phyloP scores from a whole-genome alignment of 2,329 filamentous ascomycete species.

The Sporothrix sp. region DNA sequence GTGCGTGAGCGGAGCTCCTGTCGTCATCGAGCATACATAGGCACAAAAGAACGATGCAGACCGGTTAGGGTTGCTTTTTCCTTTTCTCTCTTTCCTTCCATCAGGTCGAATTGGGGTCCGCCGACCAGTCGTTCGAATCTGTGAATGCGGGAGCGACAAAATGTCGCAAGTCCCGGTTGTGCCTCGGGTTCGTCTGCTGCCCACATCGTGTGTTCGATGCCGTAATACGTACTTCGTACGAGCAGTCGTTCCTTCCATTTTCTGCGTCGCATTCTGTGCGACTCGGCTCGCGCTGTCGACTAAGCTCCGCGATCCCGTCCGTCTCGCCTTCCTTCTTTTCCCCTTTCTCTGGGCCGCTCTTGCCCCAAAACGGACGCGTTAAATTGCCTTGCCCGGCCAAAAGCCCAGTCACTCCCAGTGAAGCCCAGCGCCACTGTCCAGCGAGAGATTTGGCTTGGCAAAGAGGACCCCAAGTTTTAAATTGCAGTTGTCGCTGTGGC shows the following conservation, averaged over 20 bases:
- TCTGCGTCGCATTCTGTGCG: too few relatives aligned
- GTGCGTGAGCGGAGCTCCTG: background rate
- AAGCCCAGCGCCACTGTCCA: too few relatives aligned
- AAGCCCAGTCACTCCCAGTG: too few relatives aligned
- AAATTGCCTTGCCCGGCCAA: conserved; percentile 2
- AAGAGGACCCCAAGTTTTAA: background rate
- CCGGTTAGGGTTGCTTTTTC: too few relatives aligned
- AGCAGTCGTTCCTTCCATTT: background rate
- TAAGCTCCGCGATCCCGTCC: background rate
- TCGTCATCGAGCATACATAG: background rate
- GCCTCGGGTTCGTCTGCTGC: background rate
- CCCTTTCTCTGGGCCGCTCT: too few relatives aligned
- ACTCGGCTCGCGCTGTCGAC: background rate
- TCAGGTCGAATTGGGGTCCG: background rate
- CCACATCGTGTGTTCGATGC: background rate
- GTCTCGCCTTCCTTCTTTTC: background rate
- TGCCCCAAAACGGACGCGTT: background rate
- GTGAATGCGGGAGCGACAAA: background rate
- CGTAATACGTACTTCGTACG: too few relatives aligned
- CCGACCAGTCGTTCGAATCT: too few relatives aligned
- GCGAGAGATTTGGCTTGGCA: conserved; percentile 7
- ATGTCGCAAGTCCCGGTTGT: background rate
- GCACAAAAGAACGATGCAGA: background rate
- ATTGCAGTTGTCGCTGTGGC: background rate
- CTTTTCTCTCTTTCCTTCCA: too few relatives aligned